Evolutionary conservation across 768 basidiomycete species (phyloP).

Genomic region (Coprinopsis strossmayeri): DNA sequence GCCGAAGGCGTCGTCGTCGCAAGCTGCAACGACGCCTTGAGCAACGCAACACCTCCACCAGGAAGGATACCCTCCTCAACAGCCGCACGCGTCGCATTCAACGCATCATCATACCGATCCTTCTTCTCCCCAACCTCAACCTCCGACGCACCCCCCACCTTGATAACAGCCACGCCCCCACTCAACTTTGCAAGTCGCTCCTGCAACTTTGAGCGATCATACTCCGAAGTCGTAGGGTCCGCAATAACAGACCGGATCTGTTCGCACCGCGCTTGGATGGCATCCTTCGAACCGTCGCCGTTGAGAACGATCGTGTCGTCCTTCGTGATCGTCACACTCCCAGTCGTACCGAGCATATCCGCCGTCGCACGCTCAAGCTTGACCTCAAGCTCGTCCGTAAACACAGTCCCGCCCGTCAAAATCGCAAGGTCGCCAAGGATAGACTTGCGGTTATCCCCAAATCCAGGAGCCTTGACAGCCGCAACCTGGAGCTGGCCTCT

Average conservation of each 20-base stretch:
- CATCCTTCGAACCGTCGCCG: slow-evolving; percentile 85
- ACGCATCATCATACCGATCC: slow-evolving; percentile 94
- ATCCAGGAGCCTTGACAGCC: slow-evolving; percentile 96
- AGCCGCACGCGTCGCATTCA: slow-evolving; percentile 97
- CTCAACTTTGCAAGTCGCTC: slow-evolving; percentile 94
- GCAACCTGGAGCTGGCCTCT: slow-evolving; percentile 93
- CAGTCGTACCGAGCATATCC: slow-evolving; percentile 88
- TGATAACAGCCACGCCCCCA: slow-evolving; percentile 98
- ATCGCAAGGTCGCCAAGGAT: slow-evolving; percentile 97
- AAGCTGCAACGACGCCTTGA: slow-evolving; percentile 77
- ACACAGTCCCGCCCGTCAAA: slow-evolving; percentile 96
- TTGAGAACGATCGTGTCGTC: slow-evolving; percentile 97
- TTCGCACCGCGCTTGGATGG: slow-evolving; percentile 90
- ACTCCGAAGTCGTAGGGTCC: slow-evolving; percentile 85
- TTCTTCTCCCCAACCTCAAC: slow-evolving; percentile 99
- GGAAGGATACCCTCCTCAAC: slow-evolving; percentile 99
- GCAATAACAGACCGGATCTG: slow-evolving; percentile 83
- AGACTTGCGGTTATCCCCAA: slow-evolving; percentile 98
- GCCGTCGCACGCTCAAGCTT: slow-evolving; percentile 87
- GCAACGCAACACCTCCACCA: slow-evolving; percentile 89
- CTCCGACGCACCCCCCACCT: slow-evolving; percentile 89
- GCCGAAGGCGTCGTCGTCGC: slow-evolving; percentile 45
- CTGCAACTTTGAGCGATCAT: slow-evolving; percentile 91
- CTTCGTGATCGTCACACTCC: slow-evolving; percentile 91
- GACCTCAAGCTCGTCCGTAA: slow-evolving; percentile 94